Evolutionary conservation across 2,329 filamentous ascomycete species (phyloP).

Genomic region (Alternaria panax): DNA sequence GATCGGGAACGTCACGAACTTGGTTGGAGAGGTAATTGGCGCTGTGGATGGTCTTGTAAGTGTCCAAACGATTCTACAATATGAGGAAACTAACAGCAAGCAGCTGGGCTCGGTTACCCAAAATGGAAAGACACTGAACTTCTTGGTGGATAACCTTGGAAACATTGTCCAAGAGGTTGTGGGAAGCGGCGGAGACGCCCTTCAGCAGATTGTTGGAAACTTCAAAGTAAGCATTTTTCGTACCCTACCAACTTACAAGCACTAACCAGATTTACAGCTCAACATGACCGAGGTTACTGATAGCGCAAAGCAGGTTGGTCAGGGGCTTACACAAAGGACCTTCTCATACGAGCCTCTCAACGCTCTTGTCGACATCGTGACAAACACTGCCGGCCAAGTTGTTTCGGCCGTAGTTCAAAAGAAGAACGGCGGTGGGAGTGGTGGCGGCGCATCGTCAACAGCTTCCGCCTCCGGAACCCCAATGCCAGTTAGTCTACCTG

Average conservation of each 20-base stretch:
- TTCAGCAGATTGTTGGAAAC: constrained; percentile 65
- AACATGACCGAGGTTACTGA: constrained; percentile 65
- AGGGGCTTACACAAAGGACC: constrained; percentile 59
- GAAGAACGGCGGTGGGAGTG: constrained; percentile 29
- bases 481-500: constrained; percentile 42
- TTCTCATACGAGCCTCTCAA: constrained; percentile 60
- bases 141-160: constrained; percentile 67
- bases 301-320: constrained; percentile 45
- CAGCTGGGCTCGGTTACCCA: constrained; percentile 65
- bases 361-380: constrained; percentile 63
- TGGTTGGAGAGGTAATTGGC: constrained; percentile 63
- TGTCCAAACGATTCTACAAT: background rate
- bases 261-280: constrained; percentile 20
- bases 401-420: constrained; percentile 58
- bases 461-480: constrained; percentile 33
- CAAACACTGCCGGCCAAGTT: constrained; percentile 63
- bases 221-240: constrained; percentile 50
- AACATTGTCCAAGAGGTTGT: constrained; percentile 69
- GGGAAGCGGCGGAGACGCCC: constrained; percentile 54
- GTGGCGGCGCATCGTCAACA: constrained; percentile 12
- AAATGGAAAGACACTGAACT: constrained; percentile 62
- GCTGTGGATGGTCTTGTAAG: constrained; percentile 62
- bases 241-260: background rate
- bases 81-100: background rate
- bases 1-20: constrained; percentile 61